Conservation (phyloP, 345 rosid species). For the Dipteronia dyeriana region DNA sequence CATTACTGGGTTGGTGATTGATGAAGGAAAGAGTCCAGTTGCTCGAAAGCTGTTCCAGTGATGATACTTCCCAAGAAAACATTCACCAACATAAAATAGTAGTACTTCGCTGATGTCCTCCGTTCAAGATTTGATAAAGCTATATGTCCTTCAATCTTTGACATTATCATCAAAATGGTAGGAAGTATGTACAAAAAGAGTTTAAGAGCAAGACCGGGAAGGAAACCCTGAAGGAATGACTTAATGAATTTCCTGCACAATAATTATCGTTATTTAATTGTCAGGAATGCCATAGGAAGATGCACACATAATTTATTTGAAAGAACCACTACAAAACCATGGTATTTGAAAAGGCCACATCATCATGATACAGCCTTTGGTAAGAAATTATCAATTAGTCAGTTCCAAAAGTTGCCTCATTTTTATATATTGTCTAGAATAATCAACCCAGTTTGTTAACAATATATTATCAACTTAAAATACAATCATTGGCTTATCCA, state of each 20-base stretch:
- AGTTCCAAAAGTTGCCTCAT: no score
- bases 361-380: not conserved
- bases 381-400: not conserved
- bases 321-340: not conserved
- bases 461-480: not conserved
- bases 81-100: conserved; percentile 93
- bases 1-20: conserved; percentile 89
- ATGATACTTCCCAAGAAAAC: conserved; percentile 95
- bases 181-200: conserved; percentile 81
- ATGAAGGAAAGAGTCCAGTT: conserved; percentile 82
- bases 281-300: not conserved
- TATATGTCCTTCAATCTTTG: conserved; percentile 91
- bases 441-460: not conserved
- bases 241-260: conserved; percentile 79
- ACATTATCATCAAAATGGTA: conserved; percentile 75
- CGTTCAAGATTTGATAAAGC: conserved; percentile 79
- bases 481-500: not conserved
- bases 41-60: conserved; percentile 92
- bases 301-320: not conserved
- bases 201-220: conserved; percentile 94
- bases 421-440: not conserved
- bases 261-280: not conserved
- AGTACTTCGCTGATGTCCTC: conserved; percentile 84
- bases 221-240: conserved; percentile 96
- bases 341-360: not conserved